These are phyloP conservation scores for Mycena filopes DNA, from an alignment of 768 basidiomycete species.

Conservation along the genomic window DNA sequence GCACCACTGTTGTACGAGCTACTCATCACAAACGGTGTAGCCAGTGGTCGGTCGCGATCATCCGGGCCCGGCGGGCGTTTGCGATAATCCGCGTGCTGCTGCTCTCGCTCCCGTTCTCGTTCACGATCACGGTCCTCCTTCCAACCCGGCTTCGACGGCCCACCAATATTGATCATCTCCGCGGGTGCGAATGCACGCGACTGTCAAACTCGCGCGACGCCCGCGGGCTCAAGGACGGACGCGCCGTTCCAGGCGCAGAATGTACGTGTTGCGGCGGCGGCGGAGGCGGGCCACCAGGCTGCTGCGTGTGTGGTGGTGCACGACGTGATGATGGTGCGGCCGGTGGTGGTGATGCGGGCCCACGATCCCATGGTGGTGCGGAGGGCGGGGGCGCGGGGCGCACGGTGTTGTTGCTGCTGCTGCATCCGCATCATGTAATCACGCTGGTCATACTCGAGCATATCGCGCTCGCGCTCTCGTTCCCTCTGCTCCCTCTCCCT, in stretches of 20 bases:
- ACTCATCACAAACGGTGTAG: conserved; percentile 65
- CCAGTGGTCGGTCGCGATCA: conserved; percentile 62
- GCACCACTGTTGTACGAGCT: conserved; percentile 53
- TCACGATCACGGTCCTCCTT: conserved; percentile 43
- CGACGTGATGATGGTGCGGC: conserved; percentile 51
- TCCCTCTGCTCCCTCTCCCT: conserved; percentile 15
- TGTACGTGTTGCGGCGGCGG: conserved; percentile 31
- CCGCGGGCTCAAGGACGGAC: conserved; percentile 36
- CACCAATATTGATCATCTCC: conserved; percentile 63
- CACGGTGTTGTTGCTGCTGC: conserved; percentile 42
- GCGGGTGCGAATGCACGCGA: conserved; percentile 49
- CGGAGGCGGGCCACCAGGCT: conserved; percentile 49
- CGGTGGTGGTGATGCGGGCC: conserved; percentile 59
- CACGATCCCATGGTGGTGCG: conserved; percentile 45
- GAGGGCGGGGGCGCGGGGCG: conserved; percentile 38
- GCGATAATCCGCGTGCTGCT: conserved; percentile 41
- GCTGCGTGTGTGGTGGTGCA: conserved; percentile 63
- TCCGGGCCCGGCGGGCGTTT: conserved; percentile 52
- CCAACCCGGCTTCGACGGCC: conserved; percentile 52
- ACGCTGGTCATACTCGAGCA: conserved; percentile 39
- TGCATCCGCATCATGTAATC: conserved; percentile 40
- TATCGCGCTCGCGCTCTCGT: conserved; percentile 33
- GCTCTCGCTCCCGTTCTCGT: conserved; percentile 31
- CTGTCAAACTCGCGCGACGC: conserved; percentile 35
- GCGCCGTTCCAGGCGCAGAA: conserved; percentile 14